Evolutionary conservation across 345 rosid species (phyloP).

Genomic region (Turritis glabra): DNA sequence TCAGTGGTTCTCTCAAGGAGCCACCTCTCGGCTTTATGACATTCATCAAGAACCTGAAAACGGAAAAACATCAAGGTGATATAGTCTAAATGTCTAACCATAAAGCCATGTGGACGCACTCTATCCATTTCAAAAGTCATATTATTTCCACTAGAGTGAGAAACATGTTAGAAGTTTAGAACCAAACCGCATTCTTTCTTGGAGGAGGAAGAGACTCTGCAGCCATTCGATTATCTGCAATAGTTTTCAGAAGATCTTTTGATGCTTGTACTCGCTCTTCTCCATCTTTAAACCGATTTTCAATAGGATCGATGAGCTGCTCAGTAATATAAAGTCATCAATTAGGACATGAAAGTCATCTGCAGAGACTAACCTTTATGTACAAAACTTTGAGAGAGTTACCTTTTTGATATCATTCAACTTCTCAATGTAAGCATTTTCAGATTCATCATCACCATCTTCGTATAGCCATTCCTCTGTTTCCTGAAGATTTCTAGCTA

Average conservation of each 20-base stretch:
- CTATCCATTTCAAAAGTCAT: not conserved
- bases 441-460: constrained; percentile 82
- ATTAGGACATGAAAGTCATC: not conserved
- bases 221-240: constrained; percentile 47
- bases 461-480: constrained; percentile 89
- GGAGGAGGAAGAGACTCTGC: constrained; percentile 54
- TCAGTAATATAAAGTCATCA: constrained; percentile 11
- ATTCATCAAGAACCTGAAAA: constrained; percentile 59
- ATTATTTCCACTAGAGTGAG: not conserved
- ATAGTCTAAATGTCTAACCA: not conserved
- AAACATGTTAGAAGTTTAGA: constrained; percentile 3
- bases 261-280: constrained; percentile 61
- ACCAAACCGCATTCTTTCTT: constrained; percentile 54
- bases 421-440: constrained; percentile 53
- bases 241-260: constrained; percentile 52
- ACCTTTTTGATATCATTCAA: constrained; percentile 66
- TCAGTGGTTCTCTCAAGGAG: constrained; percentile 54
- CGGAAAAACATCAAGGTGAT: not conserved
- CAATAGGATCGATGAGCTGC: constrained; percentile 72
- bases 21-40: constrained; percentile 73
- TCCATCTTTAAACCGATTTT: constrained; percentile 61
- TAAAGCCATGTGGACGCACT: constrained; percentile 2
- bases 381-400: not conserved
- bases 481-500: constrained; percentile 63
- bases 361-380: constrained; percentile 12